Evolutionary conservation across 345 rosid genomes (phyloP), one percentile per base, ranked within the genome.

Genomic region (Lepidium aucheri): DNA sequence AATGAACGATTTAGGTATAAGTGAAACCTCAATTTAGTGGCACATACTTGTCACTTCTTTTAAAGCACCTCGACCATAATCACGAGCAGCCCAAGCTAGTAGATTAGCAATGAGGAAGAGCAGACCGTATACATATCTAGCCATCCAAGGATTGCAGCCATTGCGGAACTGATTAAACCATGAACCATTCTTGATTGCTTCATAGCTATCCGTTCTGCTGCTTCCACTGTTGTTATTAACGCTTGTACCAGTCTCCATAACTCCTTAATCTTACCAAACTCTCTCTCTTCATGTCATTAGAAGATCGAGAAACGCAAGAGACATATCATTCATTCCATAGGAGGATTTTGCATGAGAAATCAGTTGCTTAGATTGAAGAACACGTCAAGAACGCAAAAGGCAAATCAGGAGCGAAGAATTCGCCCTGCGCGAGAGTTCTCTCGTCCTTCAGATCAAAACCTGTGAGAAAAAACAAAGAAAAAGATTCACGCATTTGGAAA

Each of bases 141-240:
- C 97, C 90, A 90, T 86, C 98, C 98, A 88, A 1, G 98, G 97
- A 71, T 93, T 93, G 17, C 81, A 82, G 17, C 87, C 91, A 61
- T 88, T 83, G 9, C 82, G 78, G 63, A 93, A 93, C 72, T 90
- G 98, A 42, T 82, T 75, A 69, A 83, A 84, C 91, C 97, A 93
- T 12, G 97, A 85, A 8, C 81, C 72, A 41, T 68, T 79, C 74
- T 86, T 82, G 16, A 68, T 60, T 60, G 69, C 58, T 45, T 78
- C 80, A 45, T 67, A 67, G 72, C 80, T 77, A 12, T 72, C 73
- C 12, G 42, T 62, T 49, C 51, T 42, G 43, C 44, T 77, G 46
- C 70, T 65, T 13, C 22, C 55, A 3, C 16, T 70, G 26, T 46
- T 53, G 57, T 39, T 63, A 34, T 11, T 40, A 45, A 65, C 51